phyloP scores from a whole-genome alignment of 148 eudicot genomes.

The Polygonum aviculare region DNA sequence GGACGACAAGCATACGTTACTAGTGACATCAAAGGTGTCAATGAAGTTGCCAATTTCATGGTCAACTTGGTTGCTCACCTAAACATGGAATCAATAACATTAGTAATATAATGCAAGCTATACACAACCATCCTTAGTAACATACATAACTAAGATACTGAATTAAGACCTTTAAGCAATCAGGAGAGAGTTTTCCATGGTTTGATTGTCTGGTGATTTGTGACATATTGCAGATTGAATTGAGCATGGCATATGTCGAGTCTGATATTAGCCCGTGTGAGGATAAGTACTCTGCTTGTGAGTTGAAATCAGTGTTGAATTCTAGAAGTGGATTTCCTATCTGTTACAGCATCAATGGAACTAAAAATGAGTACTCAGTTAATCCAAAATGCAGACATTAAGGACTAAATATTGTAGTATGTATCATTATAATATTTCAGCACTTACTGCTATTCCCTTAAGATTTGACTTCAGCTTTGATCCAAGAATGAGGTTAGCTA shows the following conservation, averaged over 20 bases:
- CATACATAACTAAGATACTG: not conserved
- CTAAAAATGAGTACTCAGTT: no score
- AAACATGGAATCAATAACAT: not conserved
- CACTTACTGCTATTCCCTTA: slow-evolving; percentile 6
- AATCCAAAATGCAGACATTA: not conserved
- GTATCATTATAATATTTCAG: not conserved
- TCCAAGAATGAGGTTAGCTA: not conserved
- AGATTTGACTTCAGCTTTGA: not conserved
- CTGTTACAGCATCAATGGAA: slow-evolving; percentile 16
- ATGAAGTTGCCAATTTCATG: slow-evolving; percentile 37
- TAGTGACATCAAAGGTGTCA: slow-evolving; percentile 41
- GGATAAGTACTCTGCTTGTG: slow-evolving; percentile 56
- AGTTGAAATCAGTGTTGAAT: slow-evolving; percentile 59
- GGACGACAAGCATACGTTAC: slow-evolving; percentile 39
- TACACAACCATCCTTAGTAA: not conserved
- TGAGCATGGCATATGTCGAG: slow-evolving; percentile 35
- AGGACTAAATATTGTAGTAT: not conserved
- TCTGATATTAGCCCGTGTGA: slow-evolving; percentile 80
- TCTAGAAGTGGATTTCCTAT: slow-evolving; percentile 78
- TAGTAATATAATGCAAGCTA: slow-evolving; percentile 20
- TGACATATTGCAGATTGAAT: slow-evolving; percentile 46
- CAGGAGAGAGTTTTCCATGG: slow-evolving; percentile 21
- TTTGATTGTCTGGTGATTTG: slow-evolving; percentile 44
- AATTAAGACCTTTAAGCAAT: slow-evolving; percentile 20
- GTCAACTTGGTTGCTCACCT: slow-evolving; percentile 6